Conservation (phyloP, 1,139 yeast species). For the Candida pseudoviswanathii region DNA sequence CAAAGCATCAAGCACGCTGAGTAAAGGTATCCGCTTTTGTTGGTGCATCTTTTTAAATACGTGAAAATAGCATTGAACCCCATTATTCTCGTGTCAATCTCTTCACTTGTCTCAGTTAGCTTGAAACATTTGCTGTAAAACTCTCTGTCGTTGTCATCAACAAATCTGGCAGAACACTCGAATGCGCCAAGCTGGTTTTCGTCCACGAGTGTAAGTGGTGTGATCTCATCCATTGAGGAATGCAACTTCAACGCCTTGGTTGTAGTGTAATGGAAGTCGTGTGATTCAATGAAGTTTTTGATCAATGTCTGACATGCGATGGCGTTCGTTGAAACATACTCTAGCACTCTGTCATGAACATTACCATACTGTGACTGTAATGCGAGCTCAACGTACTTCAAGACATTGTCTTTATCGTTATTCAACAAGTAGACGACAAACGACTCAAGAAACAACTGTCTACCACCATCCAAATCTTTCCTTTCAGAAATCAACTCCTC, state of each 20-base stretch:
- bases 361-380: conserved; percentile 12
- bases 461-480: conserved; percentile 13
- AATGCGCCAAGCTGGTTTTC: conserved; percentile 49
- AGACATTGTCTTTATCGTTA: background rate
- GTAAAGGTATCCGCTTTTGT: conserved; percentile 7
- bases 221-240: conserved; percentile 4
- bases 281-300: conserved; percentile 30
- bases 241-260: conserved; percentile 35
- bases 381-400: conserved; percentile 7
- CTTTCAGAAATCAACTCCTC: background rate
- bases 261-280: conserved; percentile 35
- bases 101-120: conserved; percentile 1
- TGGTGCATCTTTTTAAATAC: conserved; percentile 4
- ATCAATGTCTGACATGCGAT: conserved; percentile 3
- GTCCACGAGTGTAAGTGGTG: conserved; percentile 21
- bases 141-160: background rate
- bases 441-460: conserved; percentile 13
- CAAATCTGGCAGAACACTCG: conserved; percentile 50
- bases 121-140: conserved; percentile 2
- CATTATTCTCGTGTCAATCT: conserved; percentile 12
- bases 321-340: conserved; percentile 5
- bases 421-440: conserved; percentile 8
- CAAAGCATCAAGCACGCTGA: conserved; percentile 9
- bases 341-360: conserved; percentile 10
- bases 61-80: conserved; percentile 11